Base-by-base conservation (phyloP, 345 rosid genomes). In the Gossypium rotundifolium region DNA sequence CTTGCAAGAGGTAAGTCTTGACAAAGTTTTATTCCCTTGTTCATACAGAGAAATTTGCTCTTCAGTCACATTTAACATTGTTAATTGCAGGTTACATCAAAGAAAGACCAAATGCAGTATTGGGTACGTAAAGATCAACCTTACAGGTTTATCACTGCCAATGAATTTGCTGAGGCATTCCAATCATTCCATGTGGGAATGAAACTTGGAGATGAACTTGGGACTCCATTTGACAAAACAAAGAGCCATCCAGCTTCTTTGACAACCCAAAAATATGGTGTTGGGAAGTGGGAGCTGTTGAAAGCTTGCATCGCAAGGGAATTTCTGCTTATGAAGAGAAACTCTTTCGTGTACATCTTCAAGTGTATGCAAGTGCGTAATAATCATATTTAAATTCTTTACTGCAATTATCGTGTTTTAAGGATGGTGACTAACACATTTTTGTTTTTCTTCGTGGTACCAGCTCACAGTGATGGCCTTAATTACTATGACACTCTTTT, bases 171-270 rank as follows among this genome's bases (percentile, higher is more conserved):
- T 11, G 90, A 84, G 77, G 93, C 97, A 57, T 93, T 88, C 77
- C 88, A 85, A 22, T 83, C 87, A 14, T 86, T 87, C 75, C 85
- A 85, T n/a, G 85, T 80, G 40, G 98, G 98, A 61, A 60, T 78
- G 55, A 83, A 73, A 76, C 57, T 84, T 2, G 76, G 72, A 6
- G 85, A 85, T 49, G 95, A 93, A 75, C 88, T 89, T 1, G 76
- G 81, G 2, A 71, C 62, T 68, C 95, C 93, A 51, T 91, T 78
- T 78, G 90, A 86, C 57, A 89, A 78, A 79, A 71, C 51, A 51
- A 90, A 84, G 73, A 88, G 78, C 81, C 95, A 91, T 66, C 97
- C 93, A 2, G 93, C 97, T 72, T 93, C 93, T 77, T 72, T 93
- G 78, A 80, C 91, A 14, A 84, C 82, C 44, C 54, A 73, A 65